Base-by-base conservation (phyloP, 208 protist species). In the Trypanosoma caninum region DNA sequence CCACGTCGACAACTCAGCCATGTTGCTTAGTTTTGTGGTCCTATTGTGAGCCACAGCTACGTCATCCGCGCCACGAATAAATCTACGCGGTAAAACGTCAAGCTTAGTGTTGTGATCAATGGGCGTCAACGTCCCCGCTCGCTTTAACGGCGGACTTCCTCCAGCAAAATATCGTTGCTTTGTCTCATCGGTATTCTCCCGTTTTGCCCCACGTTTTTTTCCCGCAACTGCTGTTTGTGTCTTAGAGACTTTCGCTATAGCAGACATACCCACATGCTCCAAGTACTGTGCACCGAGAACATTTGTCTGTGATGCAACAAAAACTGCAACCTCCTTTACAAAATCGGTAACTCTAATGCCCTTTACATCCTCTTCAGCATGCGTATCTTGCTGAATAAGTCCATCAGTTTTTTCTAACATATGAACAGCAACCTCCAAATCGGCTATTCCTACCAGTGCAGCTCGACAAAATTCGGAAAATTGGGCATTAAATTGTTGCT, bases 381-480 rank as follows among this genome's bases (percentile, higher is more conserved):
- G 22, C 0, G 38, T 31, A 6, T 69, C 70, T 47, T 80, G 66
- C 3, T 65, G 59, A n/a, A 76, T 74, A 35, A 53, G 45, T 11
- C 72, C 57, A 35, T 83, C 84, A 1, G 72, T 66, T 45, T 87
- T 72, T 28, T 55, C 57, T 16, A 82, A 31, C 52, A 87, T 81
- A 57, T 80, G 86, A 22, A 87, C 68, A 18, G 80, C 80, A 37
- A 89, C 82, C 48, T 93, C 82, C 13, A 89, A 20, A 42, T 87
- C 76, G 10, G 72, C 59, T 34, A 85, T 55, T 33, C 69, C 73
- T 14, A 79, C 55, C 30, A 88, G 23, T 31, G 81, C 74, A 55
- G 63, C 72, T 0, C 60, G 51, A 65, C 82, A 94, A 61, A 94
- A 85, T 56, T 91, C 76, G 0, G 75, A 69, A 59, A 89, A 89